Conservation (phyloP, 2,329 filamentous ascomycete species). For the Chrysoporthe austroafricana region DNA sequence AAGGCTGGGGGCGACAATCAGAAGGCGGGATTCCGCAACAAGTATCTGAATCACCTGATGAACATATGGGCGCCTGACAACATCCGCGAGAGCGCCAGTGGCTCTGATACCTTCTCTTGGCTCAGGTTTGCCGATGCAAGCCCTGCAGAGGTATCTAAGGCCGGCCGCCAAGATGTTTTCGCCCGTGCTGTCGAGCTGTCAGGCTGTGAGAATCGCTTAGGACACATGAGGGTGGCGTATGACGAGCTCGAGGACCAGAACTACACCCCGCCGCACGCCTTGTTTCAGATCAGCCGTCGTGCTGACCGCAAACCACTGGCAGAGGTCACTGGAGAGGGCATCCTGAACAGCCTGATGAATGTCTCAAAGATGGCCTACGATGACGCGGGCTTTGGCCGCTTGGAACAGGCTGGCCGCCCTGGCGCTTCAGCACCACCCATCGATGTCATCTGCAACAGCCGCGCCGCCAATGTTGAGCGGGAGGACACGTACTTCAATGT, state of each 20-base stretch:
- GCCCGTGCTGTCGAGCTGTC: conserved; percentile 69
- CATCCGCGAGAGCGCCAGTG: conserved; percentile 65
- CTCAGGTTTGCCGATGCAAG: conserved; percentile 84
- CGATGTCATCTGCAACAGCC: conserved; percentile 75
- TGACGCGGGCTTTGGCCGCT: conserved; percentile 71
- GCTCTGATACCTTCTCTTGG: conserved; percentile 79
- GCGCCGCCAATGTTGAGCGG: conserved; percentile 66
- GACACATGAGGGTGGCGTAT: conserved; percentile 70
- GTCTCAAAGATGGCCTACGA: conserved; percentile 69
- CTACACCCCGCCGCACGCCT: conserved; percentile 73
- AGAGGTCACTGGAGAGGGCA: conserved; percentile 72
- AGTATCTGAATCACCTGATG: conserved; percentile 79
- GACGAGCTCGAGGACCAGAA: conserved; percentile 64
- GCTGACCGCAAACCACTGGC: conserved; percentile 68
- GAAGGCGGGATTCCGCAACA: conserved; percentile 77
- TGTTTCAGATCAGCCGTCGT: conserved; percentile 80
- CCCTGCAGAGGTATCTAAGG: conserved; percentile 69
- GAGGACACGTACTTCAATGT: conserved; percentile 79
- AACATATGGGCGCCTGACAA: conserved; percentile 89
- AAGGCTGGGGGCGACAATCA: conserved; percentile 74
- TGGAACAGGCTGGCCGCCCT: conserved; percentile 83
- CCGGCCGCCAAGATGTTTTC: conserved; percentile 73
- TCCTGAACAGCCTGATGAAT: conserved; percentile 77
- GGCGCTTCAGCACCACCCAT: conserved; percentile 84
- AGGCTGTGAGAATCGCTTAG: conserved; percentile 61